Evolutionary conservation across 306 rosid species (phyloP).

Genomic region (Vigna nakashimae): DNA sequence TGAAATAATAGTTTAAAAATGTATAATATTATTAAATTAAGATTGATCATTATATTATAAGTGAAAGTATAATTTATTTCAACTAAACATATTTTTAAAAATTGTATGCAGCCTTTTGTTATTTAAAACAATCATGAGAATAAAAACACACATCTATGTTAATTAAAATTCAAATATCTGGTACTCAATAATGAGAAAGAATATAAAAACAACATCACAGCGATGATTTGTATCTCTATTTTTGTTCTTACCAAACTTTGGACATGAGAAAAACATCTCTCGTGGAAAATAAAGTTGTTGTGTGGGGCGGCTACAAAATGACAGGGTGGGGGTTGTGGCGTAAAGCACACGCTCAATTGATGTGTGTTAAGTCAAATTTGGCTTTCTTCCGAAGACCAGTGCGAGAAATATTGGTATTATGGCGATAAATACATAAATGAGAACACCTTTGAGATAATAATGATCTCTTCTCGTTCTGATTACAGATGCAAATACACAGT

Average conservation of each 20-base stretch:
- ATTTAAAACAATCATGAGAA: not conserved
- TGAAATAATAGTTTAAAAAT: too few relatives aligned
- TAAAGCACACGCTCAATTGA: not conserved
- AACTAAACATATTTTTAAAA: too few relatives aligned
- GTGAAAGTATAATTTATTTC: too few relatives aligned
- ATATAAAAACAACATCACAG: not conserved
- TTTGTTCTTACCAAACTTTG: not conserved
- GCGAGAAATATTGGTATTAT: not conserved
- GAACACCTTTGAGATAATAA: too few relatives aligned
- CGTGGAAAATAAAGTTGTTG: not conserved
- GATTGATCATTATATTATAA: too few relatives aligned
- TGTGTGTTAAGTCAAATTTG: constrained; percentile 33
- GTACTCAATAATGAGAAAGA: too few relatives aligned
- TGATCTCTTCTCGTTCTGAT: too few relatives aligned
- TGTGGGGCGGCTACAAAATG: not conserved
- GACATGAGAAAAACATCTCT: not conserved
- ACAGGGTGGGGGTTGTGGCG: constrained; percentile 5
- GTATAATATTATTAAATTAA: too few relatives aligned
- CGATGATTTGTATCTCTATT: not conserved
- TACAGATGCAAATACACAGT: too few relatives aligned
- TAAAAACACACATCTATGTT: not conserved
- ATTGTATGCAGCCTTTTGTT: not conserved
- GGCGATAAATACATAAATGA: not conserved
- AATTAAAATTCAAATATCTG: not conserved
- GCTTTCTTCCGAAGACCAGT: not conserved